phyloP scores from a whole-genome alignment of 441 rosid genomes.

The Omphalea diandra region DNA sequence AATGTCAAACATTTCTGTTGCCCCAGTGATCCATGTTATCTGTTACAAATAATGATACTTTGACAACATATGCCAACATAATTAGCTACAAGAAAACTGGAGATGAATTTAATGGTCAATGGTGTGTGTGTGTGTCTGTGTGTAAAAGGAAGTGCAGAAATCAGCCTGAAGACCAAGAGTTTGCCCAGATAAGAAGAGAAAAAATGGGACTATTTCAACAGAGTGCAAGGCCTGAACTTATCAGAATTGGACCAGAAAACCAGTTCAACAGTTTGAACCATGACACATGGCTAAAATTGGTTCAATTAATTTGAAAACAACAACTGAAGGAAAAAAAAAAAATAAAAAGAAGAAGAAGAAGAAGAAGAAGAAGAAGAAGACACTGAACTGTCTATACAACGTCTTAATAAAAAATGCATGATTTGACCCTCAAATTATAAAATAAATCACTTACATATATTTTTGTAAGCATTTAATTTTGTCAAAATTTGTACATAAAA shows the following conservation, averaged over 20 bases:
- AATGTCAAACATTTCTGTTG: neutral
- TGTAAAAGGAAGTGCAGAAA: neutral
- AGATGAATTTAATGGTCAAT: neutral
- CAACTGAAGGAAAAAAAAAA: neutral
- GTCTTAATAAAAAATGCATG: too few relatives aligned
- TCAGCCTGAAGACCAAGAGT: neutral
- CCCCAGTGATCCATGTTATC: neutral
- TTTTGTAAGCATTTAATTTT: neutral
- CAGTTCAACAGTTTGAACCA: neutral
- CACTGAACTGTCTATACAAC: too few relatives aligned
- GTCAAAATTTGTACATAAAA: too few relatives aligned
- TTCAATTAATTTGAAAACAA: too few relatives aligned
- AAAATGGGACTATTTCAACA: neutral
- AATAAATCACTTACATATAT: neutral
- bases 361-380: too few relatives aligned
- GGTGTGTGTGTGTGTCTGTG: too few relatives aligned
- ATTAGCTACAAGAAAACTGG: neutral
- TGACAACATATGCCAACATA: neutral
- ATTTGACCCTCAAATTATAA: neutral
- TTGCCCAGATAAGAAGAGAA: neutral
- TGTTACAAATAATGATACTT: neutral
- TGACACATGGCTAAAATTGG: neutral
- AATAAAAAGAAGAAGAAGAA: too few relatives aligned
- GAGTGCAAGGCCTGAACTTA: neutral
- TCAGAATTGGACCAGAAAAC: too few relatives aligned